Evolutionary conservation across 108 stramenopile genomes (phyloP).

Genomic region (Skeletonema marinoi): DNA sequence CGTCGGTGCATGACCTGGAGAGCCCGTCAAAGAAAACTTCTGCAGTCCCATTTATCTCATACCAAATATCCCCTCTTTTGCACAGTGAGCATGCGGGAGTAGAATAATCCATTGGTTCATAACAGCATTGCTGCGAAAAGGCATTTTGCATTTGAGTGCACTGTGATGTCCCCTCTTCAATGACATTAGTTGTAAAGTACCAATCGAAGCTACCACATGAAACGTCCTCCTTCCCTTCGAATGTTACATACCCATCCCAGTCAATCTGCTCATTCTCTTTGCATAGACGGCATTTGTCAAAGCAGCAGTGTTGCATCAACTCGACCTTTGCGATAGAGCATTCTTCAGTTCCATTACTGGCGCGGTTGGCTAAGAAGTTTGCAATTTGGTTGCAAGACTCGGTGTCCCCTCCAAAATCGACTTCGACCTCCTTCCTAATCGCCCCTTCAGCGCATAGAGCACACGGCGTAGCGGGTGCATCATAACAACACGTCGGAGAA

Average conservation of each 20-base stretch:
- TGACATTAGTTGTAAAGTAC: slow-evolving; percentile 41
- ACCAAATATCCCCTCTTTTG: slow-evolving; percentile 42
- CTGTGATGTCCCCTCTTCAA: slow-evolving; percentile 38
- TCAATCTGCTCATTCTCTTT: slow-evolving; percentile 29
- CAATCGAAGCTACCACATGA: slow-evolving; percentile 53
- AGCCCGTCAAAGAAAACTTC: slow-evolving; percentile 33
- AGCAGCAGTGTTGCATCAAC: slow-evolving; percentile 44
- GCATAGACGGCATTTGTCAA: slow-evolving; percentile 45
- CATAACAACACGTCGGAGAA: slow-evolving; percentile 42
- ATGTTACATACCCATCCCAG: slow-evolving; percentile 45
- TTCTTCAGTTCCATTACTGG: slow-evolving; percentile 47
- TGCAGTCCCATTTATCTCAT: slow-evolving; percentile 32
- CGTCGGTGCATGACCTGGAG: slow-evolving; percentile 36
- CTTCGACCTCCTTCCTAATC: slow-evolving; percentile 25
- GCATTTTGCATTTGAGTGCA: slow-evolving; percentile 27
- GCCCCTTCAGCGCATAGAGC: slow-evolving; percentile 33
- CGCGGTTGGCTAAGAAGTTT: slow-evolving; percentile 30
- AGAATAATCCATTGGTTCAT: slow-evolving; percentile 43
- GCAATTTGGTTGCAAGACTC: slow-evolving; percentile 38
- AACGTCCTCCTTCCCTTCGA: slow-evolving; percentile 21
- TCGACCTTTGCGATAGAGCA: slow-evolving; percentile 24
- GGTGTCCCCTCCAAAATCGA: slow-evolving; percentile 40
- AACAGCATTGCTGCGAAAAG: slow-evolving; percentile 35
- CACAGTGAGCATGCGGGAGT: slow-evolving; percentile 45
- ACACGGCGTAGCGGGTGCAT: slow-evolving; percentile 36